phyloP scores from a whole-genome alignment of 495 filamentous ascomycete genomes.

The Stereocaulon alpinum region DNA sequence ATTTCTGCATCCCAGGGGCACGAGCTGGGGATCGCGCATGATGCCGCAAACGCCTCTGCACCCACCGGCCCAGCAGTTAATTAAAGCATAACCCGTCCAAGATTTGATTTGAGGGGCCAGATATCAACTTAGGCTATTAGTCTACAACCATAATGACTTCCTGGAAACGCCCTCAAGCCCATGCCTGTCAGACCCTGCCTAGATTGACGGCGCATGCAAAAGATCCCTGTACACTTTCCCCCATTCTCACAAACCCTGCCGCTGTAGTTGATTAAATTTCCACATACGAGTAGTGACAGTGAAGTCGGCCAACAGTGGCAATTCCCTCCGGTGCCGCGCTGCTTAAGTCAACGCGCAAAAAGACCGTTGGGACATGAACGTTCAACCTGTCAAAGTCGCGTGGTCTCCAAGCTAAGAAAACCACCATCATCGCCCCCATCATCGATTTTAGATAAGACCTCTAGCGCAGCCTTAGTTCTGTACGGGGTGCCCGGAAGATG shows the following conservation, averaged over 20 bases:
- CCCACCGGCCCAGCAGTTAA: neutral
- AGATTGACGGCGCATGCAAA: neutral
- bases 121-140: neutral
- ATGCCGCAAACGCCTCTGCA: neutral
- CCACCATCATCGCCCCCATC: no score
- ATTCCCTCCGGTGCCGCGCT: neutral
- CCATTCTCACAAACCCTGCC: neutral
- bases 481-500: no score
- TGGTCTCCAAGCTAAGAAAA: neutral
- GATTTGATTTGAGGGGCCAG: neutral
- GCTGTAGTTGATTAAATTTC: neutral
- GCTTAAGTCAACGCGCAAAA: neutral
- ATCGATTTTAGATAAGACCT: no score
- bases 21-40: neutral
- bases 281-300: no score
- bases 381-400: conserved; percentile 3
- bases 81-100: neutral
- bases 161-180: neutral
- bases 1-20: neutral
- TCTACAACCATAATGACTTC: neutral
- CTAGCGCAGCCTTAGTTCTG: no score
- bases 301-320: no score
- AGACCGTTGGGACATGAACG: neutral
- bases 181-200: neutral
- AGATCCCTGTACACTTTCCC: neutral